Conservation (phyloP, 768 basidiomycete species). For the Boletus tylopilopsis region DNA sequence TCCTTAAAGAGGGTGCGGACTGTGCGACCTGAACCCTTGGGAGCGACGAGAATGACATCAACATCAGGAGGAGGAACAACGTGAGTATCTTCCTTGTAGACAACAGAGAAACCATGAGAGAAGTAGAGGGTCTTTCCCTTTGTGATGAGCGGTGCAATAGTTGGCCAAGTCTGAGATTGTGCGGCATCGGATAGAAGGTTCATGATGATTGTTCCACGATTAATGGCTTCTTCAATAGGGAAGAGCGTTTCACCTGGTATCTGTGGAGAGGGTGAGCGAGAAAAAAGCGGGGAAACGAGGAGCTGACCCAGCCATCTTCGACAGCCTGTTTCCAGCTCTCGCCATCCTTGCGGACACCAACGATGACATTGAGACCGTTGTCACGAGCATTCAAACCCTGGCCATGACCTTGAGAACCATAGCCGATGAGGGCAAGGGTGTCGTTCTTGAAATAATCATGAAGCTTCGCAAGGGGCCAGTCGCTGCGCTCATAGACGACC, state of each 20-base stretch:
- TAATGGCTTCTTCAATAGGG: slow-evolving; percentile 96
- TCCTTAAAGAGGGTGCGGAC: slow-evolving; percentile 99
- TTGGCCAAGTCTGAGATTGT: slow-evolving; percentile 95
- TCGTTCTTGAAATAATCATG: slow-evolving; percentile 99
- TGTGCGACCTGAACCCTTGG: slow-evolving; percentile 97
- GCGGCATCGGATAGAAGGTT: slow-evolving; percentile 99
- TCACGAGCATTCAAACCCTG: slow-evolving; percentile 99
- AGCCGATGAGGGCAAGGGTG: slow-evolving; percentile 97
- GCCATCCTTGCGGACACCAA: slow-evolving; percentile 96
- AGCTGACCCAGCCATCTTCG: slow-evolving; percentile 92
- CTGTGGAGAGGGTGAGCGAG: slow-evolving; percentile 32
- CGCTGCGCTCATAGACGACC: slow-evolving; percentile 89
- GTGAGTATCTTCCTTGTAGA: slow-evolving; percentile 96
- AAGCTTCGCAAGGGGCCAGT: slow-evolving; percentile 97
- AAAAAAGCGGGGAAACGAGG: neutral
- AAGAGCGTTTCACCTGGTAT: slow-evolving; percentile 97
- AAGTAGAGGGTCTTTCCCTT: slow-evolving; percentile 99
- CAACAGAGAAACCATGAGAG: slow-evolving; percentile 98
- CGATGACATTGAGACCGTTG: slow-evolving; percentile 97
- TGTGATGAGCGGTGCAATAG: slow-evolving; percentile 90
- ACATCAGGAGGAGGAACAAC: slow-evolving; percentile 90
- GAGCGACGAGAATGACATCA: slow-evolving; percentile 98
- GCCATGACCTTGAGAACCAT: slow-evolving; percentile 98
- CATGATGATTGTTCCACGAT: slow-evolving; percentile 98
- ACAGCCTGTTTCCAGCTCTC: slow-evolving; percentile 95